Evolutionary conservation across 2,329 filamentous ascomycete genomes (phyloP), one percentile per base, ranked within the genome.

Genomic region (Penicillium palitans): DNA sequence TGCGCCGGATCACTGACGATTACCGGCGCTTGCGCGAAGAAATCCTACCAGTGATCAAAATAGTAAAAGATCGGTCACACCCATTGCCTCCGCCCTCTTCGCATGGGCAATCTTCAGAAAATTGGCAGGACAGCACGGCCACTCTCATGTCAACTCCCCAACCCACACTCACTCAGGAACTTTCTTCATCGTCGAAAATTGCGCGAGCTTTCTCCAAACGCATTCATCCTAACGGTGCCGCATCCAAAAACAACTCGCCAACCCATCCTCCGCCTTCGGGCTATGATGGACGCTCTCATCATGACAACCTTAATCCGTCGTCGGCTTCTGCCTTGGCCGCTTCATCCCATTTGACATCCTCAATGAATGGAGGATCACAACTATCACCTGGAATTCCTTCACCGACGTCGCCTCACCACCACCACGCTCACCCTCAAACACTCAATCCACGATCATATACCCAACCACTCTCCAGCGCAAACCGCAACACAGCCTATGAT

Each of bases 51-150:
- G 88, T 96, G 21, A 86, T 97, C 69, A 90, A 93, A 62, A 87
- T 96, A 70, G 90, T 88, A 68, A 98, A 98, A 78, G 93, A 98
- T 72, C 89, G 89, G 67, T 90, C 92, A 64, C 91, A 96, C 71
- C 93, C 93, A 37, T 81, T 98, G 24, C 93, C 93, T 35, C 79
- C 80, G 50, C 77, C 78, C 40, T 78, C 78, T n/a, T 63, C 70
- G 2, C 61, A 65, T 13, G 61, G 51, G 1, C 10, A 44, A 55
- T 58, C 42, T 6, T 50, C 55, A 19, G 72, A 73, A 17, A 61
- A 50, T 37, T 65, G 68, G 39, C 65, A 70, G 24, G 70, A 74
- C 33, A 66, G 64, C 74, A 67, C 76, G 76, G 50, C 50, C 35
- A 70, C 80, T 76, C 72, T 79, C 17, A 69, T 64, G 7, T 71